Percentiles rank a stretch among this genome's conserved stretches.
Evolutionary conservation across 2,329 filamentous ascomycete species (phyloP).

Genomic region (Penicillium sp.): DNA sequence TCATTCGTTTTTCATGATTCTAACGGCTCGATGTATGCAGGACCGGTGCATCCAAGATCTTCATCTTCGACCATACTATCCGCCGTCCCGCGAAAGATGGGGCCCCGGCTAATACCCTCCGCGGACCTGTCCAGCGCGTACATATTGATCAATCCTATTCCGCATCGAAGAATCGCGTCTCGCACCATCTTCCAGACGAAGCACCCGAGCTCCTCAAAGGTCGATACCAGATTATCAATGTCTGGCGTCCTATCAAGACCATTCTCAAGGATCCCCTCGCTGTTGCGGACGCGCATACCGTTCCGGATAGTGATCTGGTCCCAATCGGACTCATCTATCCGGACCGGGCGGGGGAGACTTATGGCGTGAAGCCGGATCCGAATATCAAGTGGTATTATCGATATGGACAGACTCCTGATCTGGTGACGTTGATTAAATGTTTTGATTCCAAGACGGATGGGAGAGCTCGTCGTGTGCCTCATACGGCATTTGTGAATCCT

Average conservation of each 20-base stretch:
- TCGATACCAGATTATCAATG: constrained; percentile 56
- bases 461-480: constrained; percentile 57
- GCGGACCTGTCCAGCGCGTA: constrained; percentile 55
- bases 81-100: constrained; percentile 41
- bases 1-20: not conserved
- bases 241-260: constrained; percentile 56
- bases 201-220: constrained; percentile 48
- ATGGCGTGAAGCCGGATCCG: constrained; percentile 47
- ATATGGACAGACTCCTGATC: constrained; percentile 54
- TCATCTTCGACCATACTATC: constrained; percentile 58
- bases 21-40: constrained; percentile 21
- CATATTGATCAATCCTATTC: constrained; percentile 57
- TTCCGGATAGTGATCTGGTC: constrained; percentile 57
- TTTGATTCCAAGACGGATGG: constrained; percentile 63
- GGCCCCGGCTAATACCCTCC: constrained; percentile 37
- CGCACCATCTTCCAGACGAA: constrained; percentile 50
- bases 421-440: constrained; percentile 65
- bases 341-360: constrained; percentile 56
- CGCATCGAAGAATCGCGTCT: constrained; percentile 49
- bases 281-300: constrained; percentile 56
- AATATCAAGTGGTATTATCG: constrained; percentile 59
- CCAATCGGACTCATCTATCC: constrained; percentile 57
- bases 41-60: constrained; percentile 48
- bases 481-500: constrained; percentile 59
- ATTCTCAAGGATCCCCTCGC: constrained; percentile 59